Conservation (phyloP, 306 rosid species). For the Dalbergia cochinchinensis region DNA sequence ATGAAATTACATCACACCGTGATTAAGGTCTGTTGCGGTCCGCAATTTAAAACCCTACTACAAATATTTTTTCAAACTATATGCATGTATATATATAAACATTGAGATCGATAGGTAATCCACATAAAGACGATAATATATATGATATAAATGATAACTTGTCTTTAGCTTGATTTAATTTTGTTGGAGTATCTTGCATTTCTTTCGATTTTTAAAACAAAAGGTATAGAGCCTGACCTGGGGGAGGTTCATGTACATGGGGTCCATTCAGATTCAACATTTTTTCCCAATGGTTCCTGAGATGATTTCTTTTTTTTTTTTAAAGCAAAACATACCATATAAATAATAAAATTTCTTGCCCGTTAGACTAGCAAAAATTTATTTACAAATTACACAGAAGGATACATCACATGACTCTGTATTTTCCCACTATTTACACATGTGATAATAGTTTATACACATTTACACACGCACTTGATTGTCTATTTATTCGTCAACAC, state of each 20-base stretch:
- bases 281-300: not conserved
- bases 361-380: not conserved
- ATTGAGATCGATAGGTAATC: not conserved
- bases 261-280: slow-evolving; percentile 32
- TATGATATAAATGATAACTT: not conserved
- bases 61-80: too few relatives aligned
- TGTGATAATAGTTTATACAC: not conserved
- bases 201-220: slow-evolving; percentile 3
- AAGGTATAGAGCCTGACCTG: not conserved
- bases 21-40: too few relatives aligned
- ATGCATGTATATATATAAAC: too few relatives aligned
- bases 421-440: not conserved
- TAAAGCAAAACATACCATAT: not conserved
- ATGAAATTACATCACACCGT: too few relatives aligned
- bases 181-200: slow-evolving; percentile 13
- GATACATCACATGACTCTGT: not conserved
- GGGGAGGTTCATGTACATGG: slow-evolving; percentile 39
- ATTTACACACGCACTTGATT: not conserved
- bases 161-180: slow-evolving; percentile 20
- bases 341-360: not conserved
- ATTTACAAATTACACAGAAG: not conserved
- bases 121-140: slow-evolving; percentile 8
- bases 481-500: slow-evolving; percentile 35
- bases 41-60: too few relatives aligned
- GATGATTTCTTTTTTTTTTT: too few relatives aligned